These are phyloP conservation scores for Thraustochytrium sp. DNA, from an alignment of 352 stramenopile genomes.

Conservation along the genomic window DNA sequence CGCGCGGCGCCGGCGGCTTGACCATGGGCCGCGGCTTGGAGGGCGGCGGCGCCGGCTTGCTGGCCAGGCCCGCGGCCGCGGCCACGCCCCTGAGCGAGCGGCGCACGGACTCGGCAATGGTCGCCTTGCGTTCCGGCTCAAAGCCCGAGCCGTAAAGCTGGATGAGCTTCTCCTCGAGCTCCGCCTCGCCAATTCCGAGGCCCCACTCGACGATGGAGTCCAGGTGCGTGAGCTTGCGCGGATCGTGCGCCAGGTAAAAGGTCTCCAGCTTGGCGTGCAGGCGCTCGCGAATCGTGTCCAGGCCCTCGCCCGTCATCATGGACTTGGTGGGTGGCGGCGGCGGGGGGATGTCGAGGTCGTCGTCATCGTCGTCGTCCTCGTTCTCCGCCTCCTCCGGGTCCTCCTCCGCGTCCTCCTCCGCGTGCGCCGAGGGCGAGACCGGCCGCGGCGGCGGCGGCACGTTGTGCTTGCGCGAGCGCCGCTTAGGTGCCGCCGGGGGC, in stretches of 20 bases:
- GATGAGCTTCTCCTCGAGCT: slow-evolving; percentile 40
- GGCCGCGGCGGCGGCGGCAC: background rate
- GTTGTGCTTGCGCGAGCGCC: background rate
- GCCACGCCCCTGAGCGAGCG: background rate
- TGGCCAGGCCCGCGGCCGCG: background rate
- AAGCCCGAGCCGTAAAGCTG: slow-evolving; percentile 41
- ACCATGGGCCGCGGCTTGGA: background rate
- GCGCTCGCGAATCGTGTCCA: background rate
- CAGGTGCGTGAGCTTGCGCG: slow-evolving; percentile 26
- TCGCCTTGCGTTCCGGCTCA: background rate
- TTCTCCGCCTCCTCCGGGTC: background rate
- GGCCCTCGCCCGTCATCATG: background rate
- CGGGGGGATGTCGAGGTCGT: background rate
- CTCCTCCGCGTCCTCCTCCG: background rate
- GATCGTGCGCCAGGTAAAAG: slow-evolving; percentile 37
- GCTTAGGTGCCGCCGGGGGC: slow-evolving; percentile 4
- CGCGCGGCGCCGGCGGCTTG: background rate
- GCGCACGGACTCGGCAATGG: background rate
- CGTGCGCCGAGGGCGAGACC: background rate
- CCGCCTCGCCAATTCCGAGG: background rate
- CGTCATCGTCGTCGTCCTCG: background rate
- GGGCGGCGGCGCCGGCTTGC: background rate
- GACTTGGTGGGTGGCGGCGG: slow-evolving; percentile 1
- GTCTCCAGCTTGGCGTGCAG: background rate
- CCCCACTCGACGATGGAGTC: slow-evolving; percentile 28